Percentiles rank a stretch among this genome's conserved stretches.
phyloP scores from a whole-genome alignment of 129 eudicot species.

The Heracleum sosnowskyi region DNA sequence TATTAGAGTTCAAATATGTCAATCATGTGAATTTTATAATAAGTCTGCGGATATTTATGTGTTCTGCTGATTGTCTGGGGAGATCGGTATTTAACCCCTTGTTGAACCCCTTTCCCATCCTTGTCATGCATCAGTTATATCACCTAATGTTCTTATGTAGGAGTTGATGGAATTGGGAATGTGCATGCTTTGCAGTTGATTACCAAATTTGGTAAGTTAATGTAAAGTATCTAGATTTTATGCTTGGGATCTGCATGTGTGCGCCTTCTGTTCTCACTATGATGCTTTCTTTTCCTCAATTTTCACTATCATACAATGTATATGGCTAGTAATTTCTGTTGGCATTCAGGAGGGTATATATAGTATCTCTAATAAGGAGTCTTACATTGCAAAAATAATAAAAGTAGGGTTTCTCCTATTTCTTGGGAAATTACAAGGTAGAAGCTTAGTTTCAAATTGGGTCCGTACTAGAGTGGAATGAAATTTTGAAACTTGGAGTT shows the following conservation, averaged over 20 bases:
- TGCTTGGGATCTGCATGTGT: neutral
- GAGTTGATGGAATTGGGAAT: conserved; percentile 87
- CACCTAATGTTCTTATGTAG: conserved; percentile 34
- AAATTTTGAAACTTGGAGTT: neutral
- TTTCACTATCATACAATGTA: neutral
- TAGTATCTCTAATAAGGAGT: neutral
- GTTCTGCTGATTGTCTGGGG: too few species aligned
- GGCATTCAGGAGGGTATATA: neutral
- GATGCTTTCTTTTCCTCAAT: neutral
- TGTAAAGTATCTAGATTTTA: neutral
- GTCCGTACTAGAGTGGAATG: neutral
- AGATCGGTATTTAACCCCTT: too few species aligned
- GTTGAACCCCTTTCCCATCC: too few species aligned
- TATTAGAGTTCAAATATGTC: too few species aligned
- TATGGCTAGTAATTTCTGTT: neutral
- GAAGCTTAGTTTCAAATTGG: neutral
- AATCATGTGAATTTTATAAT: too few species aligned
- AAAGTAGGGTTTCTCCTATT: neutral
- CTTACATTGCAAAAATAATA: neutral
- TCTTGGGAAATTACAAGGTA: neutral
- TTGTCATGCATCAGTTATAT: too few species aligned
- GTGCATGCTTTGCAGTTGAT: conserved; percentile 82
- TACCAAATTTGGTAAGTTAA: conserved; percentile 56
- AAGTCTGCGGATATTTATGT: too few species aligned
- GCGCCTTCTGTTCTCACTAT: neutral